Evolutionary conservation across 2,329 filamentous ascomycete species (phyloP).

Genomic region (Pseudogymnoascus destructans): DNA sequence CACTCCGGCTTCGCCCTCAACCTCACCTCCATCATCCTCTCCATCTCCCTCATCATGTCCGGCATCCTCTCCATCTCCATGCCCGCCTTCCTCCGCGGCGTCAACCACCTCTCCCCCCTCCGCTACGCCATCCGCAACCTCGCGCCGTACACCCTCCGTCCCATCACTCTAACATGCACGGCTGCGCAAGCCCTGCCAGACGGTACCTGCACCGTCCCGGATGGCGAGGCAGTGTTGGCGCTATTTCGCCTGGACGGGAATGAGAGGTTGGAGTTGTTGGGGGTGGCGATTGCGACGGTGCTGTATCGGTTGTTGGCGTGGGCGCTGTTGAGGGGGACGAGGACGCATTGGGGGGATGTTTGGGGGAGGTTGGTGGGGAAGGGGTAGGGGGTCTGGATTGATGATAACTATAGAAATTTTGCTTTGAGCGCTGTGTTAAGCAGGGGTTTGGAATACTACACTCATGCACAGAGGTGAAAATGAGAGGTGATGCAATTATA

Average conservation of each 20-base stretch:
- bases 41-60: conserved; percentile 57
- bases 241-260: conserved; percentile 54
- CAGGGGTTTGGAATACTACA: too few species aligned
- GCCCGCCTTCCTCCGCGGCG: conserved; percentile 48
- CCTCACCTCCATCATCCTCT: conserved; percentile 55
- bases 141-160: conserved; percentile 49
- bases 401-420: not conserved
- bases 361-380: not conserved
- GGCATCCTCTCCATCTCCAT: conserved; percentile 60
- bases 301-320: conserved; percentile 54
- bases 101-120: conserved; percentile 61
- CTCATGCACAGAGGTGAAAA: not conserved
- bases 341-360: conserved; percentile 35
- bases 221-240: conserved; percentile 51
- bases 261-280: conserved; percentile 45
- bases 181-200: conserved; percentile 43
- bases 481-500: not conserved
- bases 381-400: not conserved
- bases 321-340: conserved; percentile 39
- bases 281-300: conserved; percentile 49
- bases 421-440: not conserved
- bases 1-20: conserved; percentile 69
- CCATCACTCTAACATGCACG: conserved; percentile 50
- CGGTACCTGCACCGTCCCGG: conserved; percentile 51
- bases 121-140: conserved; percentile 57